Evolutionary conservation across 108 stramenopile species (phyloP).

Genomic region (Nannochloropsis oceanica): DNA sequence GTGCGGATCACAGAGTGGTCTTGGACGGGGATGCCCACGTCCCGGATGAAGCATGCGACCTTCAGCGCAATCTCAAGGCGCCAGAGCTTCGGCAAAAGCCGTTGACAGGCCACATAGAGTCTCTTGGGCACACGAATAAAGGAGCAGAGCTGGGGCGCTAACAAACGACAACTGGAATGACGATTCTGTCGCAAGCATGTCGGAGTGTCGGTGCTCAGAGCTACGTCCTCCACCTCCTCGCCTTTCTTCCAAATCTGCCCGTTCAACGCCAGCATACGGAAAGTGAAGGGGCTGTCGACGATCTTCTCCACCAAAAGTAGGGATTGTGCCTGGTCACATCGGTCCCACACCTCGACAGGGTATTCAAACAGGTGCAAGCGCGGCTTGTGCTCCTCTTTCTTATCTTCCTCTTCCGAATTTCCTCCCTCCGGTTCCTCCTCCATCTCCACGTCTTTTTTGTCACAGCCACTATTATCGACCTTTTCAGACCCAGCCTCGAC

Average conservation of each 20-base stretch:
- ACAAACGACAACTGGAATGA: background rate
- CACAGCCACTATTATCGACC: too few relatives aligned
- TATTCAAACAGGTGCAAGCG: background rate
- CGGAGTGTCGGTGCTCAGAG: background rate
- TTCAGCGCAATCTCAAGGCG: background rate
- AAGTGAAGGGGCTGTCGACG: background rate
- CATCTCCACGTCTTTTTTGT: too few relatives aligned
- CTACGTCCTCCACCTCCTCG: background rate
- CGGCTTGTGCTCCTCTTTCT: background rate
- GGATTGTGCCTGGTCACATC: background rate
- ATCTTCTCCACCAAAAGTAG: background rate
- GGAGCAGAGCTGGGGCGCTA: background rate
- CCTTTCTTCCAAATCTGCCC: background rate
- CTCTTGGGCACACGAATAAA: background rate
- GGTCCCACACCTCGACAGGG: background rate
- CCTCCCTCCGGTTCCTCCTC: too few relatives aligned
- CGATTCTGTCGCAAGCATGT: background rate
- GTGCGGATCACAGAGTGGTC: background rate
- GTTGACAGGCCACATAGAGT: background rate
- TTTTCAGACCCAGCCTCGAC: too few relatives aligned
- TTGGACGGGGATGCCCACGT: background rate
- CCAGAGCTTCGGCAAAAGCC: background rate
- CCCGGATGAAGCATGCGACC: background rate
- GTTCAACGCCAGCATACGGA: background rate
- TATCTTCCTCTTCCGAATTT: too few relatives aligned